Evolutionary conservation across 768 basidiomycete genomes (phyloP), one percentile per base, ranked within the genome.

Genomic region (Rhodotorula taiwanensis): DNA sequence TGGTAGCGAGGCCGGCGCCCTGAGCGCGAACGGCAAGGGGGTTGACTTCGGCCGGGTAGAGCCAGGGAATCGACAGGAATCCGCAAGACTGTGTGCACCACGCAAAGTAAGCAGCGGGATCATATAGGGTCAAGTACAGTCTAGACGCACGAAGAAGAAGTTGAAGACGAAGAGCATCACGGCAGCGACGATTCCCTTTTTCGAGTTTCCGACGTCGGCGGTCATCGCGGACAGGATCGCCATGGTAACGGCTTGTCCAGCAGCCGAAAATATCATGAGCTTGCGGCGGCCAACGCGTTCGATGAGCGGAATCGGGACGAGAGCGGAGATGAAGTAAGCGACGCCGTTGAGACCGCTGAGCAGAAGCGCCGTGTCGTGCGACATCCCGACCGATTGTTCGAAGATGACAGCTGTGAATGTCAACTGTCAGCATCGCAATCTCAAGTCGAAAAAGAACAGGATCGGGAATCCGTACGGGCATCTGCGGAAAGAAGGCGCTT

Each of bases 11-110:
- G 16, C 83, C 84, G 63, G 85, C 84, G 18, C 84, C 84, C 0
- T 83, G 82, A 10, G 82, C 84, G 58, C 84, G 79, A 71, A 85
- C 82, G 31, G 80, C 78, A 49, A 85, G 74, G 16, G 83, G 82
- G 28, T 83, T 82, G 28, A 85, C 83, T 73, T 86, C 84, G 23
- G 83, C 84, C 62, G 84, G 83, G 80, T 84, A 84, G 62, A 86
- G 76, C 83, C 84, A 85, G 3, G 84, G 83, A 82, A 84, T 84
- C 15, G 84, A 83, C 44, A 85, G 72, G 83, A 83, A 85, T 1
- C 84, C 84, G 61, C 85, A 74, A 3, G 83, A 27, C 47, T 48
- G 47, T 4, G 18, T 20, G 5, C n/a, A n/a, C n/a, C n/a, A 45
- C 8, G 4, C 20, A n/a, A 45, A n/a, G 23, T n/a, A 11, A 28